A percentile compares a stretch with the other conserved stretches of the same genome.
Conservation (phyloP, 2,329 filamentous ascomycete species). For the Colletotrichum acutatum region DNA sequence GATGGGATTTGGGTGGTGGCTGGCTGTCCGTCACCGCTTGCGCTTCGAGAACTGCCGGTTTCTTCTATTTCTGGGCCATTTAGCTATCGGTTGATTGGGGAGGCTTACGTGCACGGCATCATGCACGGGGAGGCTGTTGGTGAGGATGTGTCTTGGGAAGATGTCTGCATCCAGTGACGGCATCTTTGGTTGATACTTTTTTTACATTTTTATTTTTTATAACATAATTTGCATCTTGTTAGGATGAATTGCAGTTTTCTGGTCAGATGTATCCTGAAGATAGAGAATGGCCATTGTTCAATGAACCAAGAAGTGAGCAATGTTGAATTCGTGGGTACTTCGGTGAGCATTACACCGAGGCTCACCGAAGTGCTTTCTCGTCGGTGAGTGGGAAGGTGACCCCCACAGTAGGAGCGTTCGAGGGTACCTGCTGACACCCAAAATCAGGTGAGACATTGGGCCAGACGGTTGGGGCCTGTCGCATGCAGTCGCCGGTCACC, state of each 20-base stretch:
- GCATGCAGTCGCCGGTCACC: not conserved
- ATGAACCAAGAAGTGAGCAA: not conserved
- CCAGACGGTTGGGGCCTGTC: not conserved
- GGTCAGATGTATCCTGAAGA: no score
- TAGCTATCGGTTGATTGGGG: conserved; percentile 7
- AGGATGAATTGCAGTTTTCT: no score
- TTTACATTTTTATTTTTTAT: no score
- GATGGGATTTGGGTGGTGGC: conserved; percentile 23
- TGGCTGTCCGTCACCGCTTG: conserved; percentile 23
- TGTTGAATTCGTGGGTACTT: not conserved
- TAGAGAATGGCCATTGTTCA: no score
- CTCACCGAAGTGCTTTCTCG: not conserved
- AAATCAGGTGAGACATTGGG: not conserved
- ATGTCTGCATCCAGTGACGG: conserved; percentile 5
- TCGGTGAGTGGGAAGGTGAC: not conserved
- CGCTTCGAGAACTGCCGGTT: not conserved
- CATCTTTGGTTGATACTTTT: no score
- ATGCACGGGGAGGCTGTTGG: conserved; percentile 23
- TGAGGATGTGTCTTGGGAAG: not conserved
- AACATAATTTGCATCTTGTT: no score
- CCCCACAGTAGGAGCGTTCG: not conserved
- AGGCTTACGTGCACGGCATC: conserved; percentile 25
- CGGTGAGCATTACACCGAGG: not conserved
- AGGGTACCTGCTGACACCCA: not conserved
- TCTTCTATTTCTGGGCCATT: not conserved